Base-by-base conservation (phyloP, 2,329 filamentous ascomycete genomes). In the Penicillium sp. region DNA sequence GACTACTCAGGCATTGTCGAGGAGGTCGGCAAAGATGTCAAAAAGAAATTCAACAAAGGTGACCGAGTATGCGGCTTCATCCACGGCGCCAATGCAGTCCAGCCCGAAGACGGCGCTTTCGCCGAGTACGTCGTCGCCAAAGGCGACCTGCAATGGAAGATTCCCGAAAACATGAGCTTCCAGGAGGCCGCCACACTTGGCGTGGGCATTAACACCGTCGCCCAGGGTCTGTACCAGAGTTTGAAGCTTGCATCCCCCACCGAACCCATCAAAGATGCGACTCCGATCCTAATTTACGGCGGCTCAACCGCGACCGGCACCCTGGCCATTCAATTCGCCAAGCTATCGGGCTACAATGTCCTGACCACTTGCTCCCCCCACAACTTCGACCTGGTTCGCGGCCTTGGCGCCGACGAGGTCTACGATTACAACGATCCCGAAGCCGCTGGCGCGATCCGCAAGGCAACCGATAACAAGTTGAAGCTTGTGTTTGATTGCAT, bases 1-100 rank as follows among this genome's bases (percentile, higher is more conserved):
- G 78, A 81, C 58, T 80, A 73, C 51, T 65, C 77, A n/a, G 80
- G 81, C 30, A 65, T 74, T 1, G 76, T 83, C 13, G 75, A 78
- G 41, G 72, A 73, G 19, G 68, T 81, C 16, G 80, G 80, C 18
- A 62, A 67, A 6, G 65, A 68, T 3, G 78, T 82, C 4, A 75
- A 67, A 11, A 74, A 73, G 46, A 28, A 59, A 2, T 76, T 76
- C 53, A 73, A 75, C 54, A 65, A 68, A 50, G 80, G 80, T 13
- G 80, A 82, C 56, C 70, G 75, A 2, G 70, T 83, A 31, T 72
- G 71, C 28, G 79, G 79, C 0, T 75, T 79, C 45, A 65, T 67
- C 5, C 78, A 79, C 55, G 80, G 80, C 46, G 59, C 49, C 46
- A 71, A 69, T 54, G 46, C 57, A 12, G 54, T 64, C 9, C 56